Base-by-base conservation (phyloP, 441 rosid genomes). In the Jatropha multifida region DNA sequence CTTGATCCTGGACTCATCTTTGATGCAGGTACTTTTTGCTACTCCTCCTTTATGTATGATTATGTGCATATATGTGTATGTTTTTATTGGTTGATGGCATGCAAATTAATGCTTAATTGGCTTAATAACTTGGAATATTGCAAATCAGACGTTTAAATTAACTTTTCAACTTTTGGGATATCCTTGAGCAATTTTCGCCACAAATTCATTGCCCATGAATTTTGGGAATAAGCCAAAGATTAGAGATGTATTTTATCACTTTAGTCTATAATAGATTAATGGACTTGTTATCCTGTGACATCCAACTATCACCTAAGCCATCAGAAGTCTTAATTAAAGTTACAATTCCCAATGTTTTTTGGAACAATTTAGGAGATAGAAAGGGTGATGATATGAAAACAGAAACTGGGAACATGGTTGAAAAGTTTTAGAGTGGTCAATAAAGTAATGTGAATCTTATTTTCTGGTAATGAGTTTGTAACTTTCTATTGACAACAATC, bases 1-100 rank as follows among this genome's bases (percentile, higher is more conserved):
- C 79, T 96, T 72, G 97, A 96, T 82, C 99, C 99, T 13, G 99
- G 99, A 64, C 97, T 96, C 76, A 81, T 96, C 76, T 92, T 96
- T 74, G 90, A 96, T 78, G 96, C 99, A 85, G 99, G 99, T 93
- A 77, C 27, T 62, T 51, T 23, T 62, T 18, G 4, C 23, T 51
- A 48, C 46, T 14, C 65, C 52, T 12, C 49, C 20, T 18, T 71
- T 7, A 58, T 68, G 18, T 68, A 26, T 65, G 12, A 18, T 11
- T 58, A 11, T 67, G 7, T 73, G 63, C 51, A 18, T 41, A 60
- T 74, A 55, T 27, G 27, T 66, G 1, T 44, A 11, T 51, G 14
- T 8, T 52, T 27, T 32, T 51, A 32, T 51, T 70, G 23, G 48
- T 73, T 18, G 56, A 68, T 44, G 27, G 51, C 40, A 40, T 46